phyloP scores from a whole-genome alignment of 192 early-diverging fungal genomes.

The Linnemannia zychae region DNA sequence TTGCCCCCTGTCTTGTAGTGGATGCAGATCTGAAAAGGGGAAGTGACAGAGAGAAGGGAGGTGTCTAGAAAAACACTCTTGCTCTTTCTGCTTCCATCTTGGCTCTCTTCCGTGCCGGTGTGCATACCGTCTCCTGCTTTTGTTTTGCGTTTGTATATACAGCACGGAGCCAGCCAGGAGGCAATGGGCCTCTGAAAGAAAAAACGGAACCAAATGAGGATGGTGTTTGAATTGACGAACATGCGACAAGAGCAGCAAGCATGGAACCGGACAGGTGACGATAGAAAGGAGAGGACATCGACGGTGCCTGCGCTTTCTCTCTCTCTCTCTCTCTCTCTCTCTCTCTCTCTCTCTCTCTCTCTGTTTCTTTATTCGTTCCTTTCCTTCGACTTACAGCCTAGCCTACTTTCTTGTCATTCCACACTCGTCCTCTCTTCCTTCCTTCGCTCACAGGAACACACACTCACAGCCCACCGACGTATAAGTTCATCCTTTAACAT shows the following conservation, averaged over 20 bases:
- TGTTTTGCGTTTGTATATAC: background rate
- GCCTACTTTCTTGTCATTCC: too few species aligned
- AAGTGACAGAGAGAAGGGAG: background rate
- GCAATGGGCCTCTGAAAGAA: background rate
- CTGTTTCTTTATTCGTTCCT: background rate
- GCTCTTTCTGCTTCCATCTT: background rate
- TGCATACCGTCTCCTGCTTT: constrained; percentile 15
- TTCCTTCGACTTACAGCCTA: too few species aligned
- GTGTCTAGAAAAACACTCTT: background rate
- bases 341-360: background rate
- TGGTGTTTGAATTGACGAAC: background rate
- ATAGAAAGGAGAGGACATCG: background rate
- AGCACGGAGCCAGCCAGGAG: background rate
- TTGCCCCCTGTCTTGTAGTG: background rate
- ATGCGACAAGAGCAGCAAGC: background rate
- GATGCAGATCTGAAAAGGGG: background rate
- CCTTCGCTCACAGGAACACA: background rate
- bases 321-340: background rate
- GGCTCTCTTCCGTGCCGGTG: background rate
- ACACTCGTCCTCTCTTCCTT: background rate
- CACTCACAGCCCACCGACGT: background rate
- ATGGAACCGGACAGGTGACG: background rate
- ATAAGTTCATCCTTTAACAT: background rate
- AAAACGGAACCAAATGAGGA: background rate
- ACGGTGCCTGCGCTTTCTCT: background rate